Evolutionary conservation across 257 asterid species (phyloP).

Genomic region (Capsicum rhomboideum): DNA sequence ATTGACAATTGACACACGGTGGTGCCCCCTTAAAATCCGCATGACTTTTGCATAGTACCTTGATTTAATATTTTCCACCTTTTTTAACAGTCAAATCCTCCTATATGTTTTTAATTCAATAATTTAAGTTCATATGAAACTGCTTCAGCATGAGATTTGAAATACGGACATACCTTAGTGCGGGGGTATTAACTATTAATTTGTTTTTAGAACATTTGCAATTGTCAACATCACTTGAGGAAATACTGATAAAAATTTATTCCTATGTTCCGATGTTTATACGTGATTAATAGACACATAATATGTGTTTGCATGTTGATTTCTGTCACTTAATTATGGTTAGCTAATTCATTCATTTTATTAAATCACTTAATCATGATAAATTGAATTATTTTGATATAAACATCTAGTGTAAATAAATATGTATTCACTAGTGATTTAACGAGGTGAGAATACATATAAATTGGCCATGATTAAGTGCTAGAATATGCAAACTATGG

Average conservation of each 20-base stretch:
- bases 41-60: constrained; percentile 1
- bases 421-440: too few species aligned
- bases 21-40: constrained; percentile 3
- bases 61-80: not conserved
- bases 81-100: not conserved
- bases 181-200: not conserved
- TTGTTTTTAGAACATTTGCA: not conserved
- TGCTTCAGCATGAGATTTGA: not conserved
- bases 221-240: not conserved
- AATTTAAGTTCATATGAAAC: not conserved
- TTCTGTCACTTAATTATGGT: not conserved
- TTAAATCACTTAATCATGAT: not conserved
- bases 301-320: not conserved
- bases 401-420: not conserved
- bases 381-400: not conserved
- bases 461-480: too few species aligned
- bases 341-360: not conserved
- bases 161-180: not conserved
- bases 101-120: not conserved
- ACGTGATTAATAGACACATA: not conserved
- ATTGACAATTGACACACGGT: not conserved
- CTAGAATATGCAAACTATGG: too few species aligned
- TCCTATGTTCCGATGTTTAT: not conserved
- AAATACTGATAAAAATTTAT: not conserved
- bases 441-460: too few species aligned